A percentile compares a stretch with the other conserved stretches of the same genome.
Conservation (phyloP, 179 eudicot species). For the Silene coronaria region DNA sequence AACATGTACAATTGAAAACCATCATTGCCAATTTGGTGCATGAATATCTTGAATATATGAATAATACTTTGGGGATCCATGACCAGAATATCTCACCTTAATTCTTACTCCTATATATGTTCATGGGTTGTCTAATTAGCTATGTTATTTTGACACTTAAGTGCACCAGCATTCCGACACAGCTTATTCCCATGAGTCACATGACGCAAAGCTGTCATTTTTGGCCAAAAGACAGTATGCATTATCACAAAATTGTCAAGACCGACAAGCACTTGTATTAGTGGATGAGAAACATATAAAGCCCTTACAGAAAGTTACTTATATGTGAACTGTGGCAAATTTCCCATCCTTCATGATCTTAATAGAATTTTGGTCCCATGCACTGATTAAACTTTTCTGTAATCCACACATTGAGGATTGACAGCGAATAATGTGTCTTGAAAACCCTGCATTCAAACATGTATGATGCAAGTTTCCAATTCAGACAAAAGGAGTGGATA, state of each 20-base stretch:
- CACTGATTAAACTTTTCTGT: conserved; percentile 9
- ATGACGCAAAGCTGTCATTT: neutral
- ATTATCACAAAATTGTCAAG: neutral
- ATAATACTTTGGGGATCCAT: neutral
- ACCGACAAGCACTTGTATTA: neutral
- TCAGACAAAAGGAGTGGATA: conserved; percentile 15
- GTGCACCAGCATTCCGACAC: neutral
- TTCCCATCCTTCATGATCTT: neutral
- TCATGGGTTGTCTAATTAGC: neutral
- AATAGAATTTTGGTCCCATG: conserved; percentile 23
- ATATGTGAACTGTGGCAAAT: neutral
- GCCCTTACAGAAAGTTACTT: neutral
- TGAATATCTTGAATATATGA: neutral
- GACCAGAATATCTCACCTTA: conserved; percentile 1
- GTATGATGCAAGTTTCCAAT: conserved; percentile 13
- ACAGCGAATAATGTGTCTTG: conserved; percentile 26
- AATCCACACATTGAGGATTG: conserved; percentile 19
- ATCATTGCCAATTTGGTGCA: neutral
- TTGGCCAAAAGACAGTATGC: neutral
- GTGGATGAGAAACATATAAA: neutral
- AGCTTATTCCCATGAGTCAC: neutral
- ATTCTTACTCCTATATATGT: neutral
- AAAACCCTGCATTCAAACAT: conserved; percentile 17
- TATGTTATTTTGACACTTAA: neutral
- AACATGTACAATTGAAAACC: neutral